Base-by-base conservation (phyloP, 2,329 filamentous ascomycete genomes). In the Plenodomus lindquistii region DNA sequence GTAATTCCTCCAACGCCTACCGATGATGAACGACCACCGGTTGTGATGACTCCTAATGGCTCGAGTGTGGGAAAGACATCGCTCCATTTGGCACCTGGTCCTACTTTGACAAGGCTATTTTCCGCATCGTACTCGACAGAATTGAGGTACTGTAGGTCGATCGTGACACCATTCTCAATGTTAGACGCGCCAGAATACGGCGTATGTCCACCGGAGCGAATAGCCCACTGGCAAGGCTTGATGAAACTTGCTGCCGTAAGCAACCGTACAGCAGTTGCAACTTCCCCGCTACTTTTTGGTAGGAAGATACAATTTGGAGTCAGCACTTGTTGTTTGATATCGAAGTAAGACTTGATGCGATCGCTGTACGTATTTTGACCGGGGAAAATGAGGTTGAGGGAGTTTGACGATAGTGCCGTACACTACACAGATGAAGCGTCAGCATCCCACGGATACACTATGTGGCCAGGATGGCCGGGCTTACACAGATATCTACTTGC, bases 1-100 rank as follows among this genome's bases (percentile, higher is more conserved):
- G 62, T 55, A 13, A 67, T 45, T 5, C 66, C 65, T 11, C 59
- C 62, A 17, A 65, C 60, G 8, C 63, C 66, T 4, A 67, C 60
- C 7, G 49, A 55, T 2, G 55, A 55, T 5, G 57, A 52, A 9
- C 66, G 62, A 6, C 65, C 63, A 2, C 67, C 65, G 8, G 58
- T 57, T 2, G 58, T 52, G 15, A 61, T 59, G 9, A 59, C 49
- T 15, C 56, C 57, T 2, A 56, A 45, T 18, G 59, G 52, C n/a
- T 66, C 60, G 4, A 70, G 54, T 7, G 53, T 49, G 1, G 44
- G 36, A 40, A 60, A 69, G 0, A 70, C 60, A 9, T 63, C 54
- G 8, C 50, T 54, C 64, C 66, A 70, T 8, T 52, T 48, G 5
- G 59, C 58, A 4, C 63, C 67, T 2, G 62, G 55, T 9, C 62